These are phyloP conservation scores for Micromonas commoda DNA, from an alignment of 139 green algal genomes.

Conservation along the genomic window DNA sequence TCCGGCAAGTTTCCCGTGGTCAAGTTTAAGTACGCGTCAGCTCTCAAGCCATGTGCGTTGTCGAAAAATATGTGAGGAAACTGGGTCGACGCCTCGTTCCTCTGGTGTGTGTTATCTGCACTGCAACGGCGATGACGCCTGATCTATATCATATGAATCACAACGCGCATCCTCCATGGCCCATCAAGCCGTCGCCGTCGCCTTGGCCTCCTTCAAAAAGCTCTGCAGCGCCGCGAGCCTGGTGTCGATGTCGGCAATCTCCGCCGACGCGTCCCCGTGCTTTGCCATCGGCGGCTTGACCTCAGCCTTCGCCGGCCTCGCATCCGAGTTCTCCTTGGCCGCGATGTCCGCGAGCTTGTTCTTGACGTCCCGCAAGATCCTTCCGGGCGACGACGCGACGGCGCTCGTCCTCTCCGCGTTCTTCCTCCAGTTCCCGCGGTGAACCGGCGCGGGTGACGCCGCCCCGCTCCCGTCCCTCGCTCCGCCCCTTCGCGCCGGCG, in stretches of 20 bases:
- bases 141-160: too few relatives aligned
- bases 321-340: not conserved
- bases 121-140: too few relatives aligned
- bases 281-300: not conserved
- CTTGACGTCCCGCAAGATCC: constrained; percentile 64
- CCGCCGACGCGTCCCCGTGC: constrained; percentile 40
- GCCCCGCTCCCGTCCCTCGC: not conserved
- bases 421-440: not conserved
- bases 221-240: constrained; percentile 68
- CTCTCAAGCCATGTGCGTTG: too few relatives aligned
- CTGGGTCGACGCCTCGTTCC: too few relatives aligned
- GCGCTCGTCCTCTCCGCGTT: not conserved
- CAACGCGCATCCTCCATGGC: too few relatives aligned
- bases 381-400: constrained; percentile 61
- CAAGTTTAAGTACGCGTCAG: too few relatives aligned
- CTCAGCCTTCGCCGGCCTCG: not conserved
- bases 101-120: too few relatives aligned
- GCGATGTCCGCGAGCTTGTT: constrained; percentile 41
- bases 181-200: not conserved
- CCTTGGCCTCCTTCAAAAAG: constrained; percentile 66
- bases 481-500: too few relatives aligned
- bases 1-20: too few relatives aligned
- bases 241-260: constrained; percentile 77
- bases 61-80: too few relatives aligned
- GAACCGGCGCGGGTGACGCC: not conserved